These are phyloP conservation scores for Forsythia viridissima DNA, from an alignment of 257 asterid species.

Conservation along the genomic window DNA sequence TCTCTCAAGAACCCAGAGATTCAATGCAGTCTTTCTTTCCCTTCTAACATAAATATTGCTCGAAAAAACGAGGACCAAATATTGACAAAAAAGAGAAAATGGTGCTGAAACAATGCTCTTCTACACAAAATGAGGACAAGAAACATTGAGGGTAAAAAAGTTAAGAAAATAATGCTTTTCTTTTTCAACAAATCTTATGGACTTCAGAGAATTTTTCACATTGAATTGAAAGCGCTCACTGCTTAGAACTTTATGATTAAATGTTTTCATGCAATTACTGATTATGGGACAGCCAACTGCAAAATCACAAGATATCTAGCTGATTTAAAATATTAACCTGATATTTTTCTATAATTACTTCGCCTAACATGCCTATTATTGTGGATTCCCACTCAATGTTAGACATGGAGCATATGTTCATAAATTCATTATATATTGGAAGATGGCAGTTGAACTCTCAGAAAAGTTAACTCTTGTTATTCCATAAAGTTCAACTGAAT, in stretches of 20 bases:
- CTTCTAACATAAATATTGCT: not conserved
- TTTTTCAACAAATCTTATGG: not conserved
- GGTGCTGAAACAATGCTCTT: not conserved
- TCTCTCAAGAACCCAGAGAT: not conserved
- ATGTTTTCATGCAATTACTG: not conserved
- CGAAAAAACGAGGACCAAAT: not conserved
- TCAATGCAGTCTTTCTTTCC: not conserved
- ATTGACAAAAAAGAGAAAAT: not conserved
- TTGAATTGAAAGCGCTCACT: not conserved
- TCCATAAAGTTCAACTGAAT: not conserved
- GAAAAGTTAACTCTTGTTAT: not conserved
- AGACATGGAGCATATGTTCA: not conserved
- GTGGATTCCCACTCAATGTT: slow-evolving; percentile 4
- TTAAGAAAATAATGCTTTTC: not conserved
- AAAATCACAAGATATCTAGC: not conserved
- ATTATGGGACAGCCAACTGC: not conserved
- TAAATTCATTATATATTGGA: not conserved
- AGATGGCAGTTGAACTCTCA: not conserved
- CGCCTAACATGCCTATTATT: not conserved
- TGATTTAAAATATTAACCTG: not conserved
- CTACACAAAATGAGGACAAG: not conserved
- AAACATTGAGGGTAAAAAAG: not conserved
- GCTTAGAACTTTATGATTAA: not conserved
- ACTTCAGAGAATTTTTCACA: not conserved
- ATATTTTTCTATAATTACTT: not conserved